Base-by-base conservation (phyloP, 352 stramenopile species). In the Globisporangium alternatum region DNA sequence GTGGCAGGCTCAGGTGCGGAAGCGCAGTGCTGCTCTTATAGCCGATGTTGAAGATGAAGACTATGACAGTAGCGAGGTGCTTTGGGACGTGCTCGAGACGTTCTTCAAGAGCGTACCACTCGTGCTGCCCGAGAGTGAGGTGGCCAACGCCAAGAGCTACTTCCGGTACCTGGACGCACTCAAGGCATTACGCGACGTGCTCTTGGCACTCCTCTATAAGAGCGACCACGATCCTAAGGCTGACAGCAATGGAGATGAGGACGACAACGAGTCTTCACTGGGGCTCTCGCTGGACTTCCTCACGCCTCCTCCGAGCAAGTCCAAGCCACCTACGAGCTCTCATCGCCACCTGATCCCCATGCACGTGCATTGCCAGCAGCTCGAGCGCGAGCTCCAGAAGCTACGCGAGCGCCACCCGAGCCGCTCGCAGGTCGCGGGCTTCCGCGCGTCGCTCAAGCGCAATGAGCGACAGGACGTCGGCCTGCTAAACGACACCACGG, bases 31-130 rank as follows among this genome's bases (percentile, higher is more conserved):
- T 58, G 31, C 52, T 45, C 31, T 58, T 45, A 31, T 58, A 58
- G 52, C 21, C 52, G 43, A 21, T 57, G 4, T 17, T n/a, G n/a
- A 43, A 33, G 12, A 39, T 49, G 3, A 0, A 49, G 8, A 9
- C 6, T 13, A 43, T 17, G 60, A 35, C 30, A 65, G 80, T n/a
- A 57, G 69, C 15, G 68, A 67, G 5, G 59, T 82, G 62, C 70
- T 91, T 5, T 84, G 72, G 70, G 62, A 77, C n/a, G 74, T 91
- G 8, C 65, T 93, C 8, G 80, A 93, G 28, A 86, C 78, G 31
- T 76, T 93, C 39, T 90, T 93, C 41, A 64, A 71, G 25, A 82
- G 72, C 41, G 60, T 93, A 0, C 81, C 84, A 25, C 65, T 86
- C 12, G 71, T 89, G 13, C 60, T 90, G 3, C 69, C 72, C 0